These are phyloP conservation scores for Cystoisospora suis DNA, from an alignment of 169 alveolate genomes.

Conservation along the genomic window DNA sequence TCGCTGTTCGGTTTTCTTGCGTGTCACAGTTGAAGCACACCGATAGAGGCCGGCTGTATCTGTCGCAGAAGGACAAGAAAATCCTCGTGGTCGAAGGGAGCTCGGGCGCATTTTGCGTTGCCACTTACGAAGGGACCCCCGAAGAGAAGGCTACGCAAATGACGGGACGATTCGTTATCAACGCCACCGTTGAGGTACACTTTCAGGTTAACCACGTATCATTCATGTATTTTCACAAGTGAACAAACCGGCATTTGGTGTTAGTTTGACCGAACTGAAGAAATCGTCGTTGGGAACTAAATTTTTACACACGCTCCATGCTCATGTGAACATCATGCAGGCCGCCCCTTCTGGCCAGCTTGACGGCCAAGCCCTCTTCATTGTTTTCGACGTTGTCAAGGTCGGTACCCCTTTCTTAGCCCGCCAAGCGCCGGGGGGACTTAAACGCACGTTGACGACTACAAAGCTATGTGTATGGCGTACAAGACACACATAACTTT, in stretches of 20 bases:
- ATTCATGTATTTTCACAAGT: too few relatives aligned
- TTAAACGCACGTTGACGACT: too few relatives aligned
- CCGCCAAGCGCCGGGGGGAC: too few relatives aligned
- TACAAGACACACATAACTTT: too few relatives aligned
- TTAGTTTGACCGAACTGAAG: too few relatives aligned
- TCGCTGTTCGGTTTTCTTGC: background rate
- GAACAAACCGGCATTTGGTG: too few relatives aligned
- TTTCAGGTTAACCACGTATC: too few relatives aligned
- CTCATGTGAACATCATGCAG: constrained; percentile 11
- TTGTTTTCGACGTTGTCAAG: constrained; percentile 46
- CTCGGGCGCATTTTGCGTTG: constrained; percentile 58
- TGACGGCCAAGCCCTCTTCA: constrained; percentile 61
- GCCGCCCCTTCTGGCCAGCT: constrained; percentile 57
- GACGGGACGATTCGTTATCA: constrained; percentile 37
- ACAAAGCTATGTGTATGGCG: too few relatives aligned
- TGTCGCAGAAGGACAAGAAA: background rate
- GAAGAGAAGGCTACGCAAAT: constrained; percentile 40
- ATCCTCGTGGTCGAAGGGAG: constrained; percentile 41
- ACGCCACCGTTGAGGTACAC: constrained; percentile 42
- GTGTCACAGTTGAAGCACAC: background rate
- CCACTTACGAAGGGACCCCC: constrained; percentile 61
- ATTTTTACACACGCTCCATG: too few relatives aligned
- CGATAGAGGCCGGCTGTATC: constrained; percentile 5
- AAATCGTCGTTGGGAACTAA: too few relatives aligned
- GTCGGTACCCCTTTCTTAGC: background rate